Evolutionary conservation across 1,284 basidiomycete species (phyloP), one percentile per base, ranked within the genome.

Genomic region (Ceratobasidium sp.): DNA sequence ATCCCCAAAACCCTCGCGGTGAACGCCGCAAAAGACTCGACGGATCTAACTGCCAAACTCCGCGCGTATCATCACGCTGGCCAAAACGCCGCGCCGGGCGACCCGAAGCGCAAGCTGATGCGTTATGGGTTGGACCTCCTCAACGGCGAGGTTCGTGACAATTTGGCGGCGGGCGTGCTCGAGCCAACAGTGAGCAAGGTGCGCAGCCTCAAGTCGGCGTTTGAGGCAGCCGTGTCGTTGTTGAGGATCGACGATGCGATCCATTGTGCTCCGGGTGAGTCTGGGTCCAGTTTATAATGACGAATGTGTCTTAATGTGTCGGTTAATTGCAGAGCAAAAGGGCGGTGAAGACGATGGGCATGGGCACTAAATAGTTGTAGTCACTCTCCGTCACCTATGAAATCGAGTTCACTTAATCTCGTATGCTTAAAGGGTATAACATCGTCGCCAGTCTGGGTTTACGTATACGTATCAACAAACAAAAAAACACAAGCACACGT

Each of bases 111-210:
- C 83, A 89, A 85, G n/a, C 86, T 98, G 61, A 85, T 98, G 81
- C 93, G 94, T 78, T 99, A 98, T 81, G 98, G 98, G 3, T 88
- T 99, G 76, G 98, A 99, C 83, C 85, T 99, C 74, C 85, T 98
- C 80, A 93, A 95, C 80, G 98, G 98, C 51, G 90, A 96, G 81
- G 95, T 98, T 51, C 87, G 96, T 73, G 98, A 99, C 84, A 99
- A 99, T 81, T 90, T 98, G 72, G 86, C 90, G 71, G 95, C 96
- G 9, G 98, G 98, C 54, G 90, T 99, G 29, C 85, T 99, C 68
- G 98, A 99, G 84, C 98, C 98, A 1, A 98, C 96, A 6, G 89
- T 99, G 83, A 94, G 92, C 86, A 99, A 99, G 84, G 93, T 99
- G 77, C 93, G 94, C 83, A 96, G 93, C 81, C 84, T 99, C 82